Percentiles rank a stretch among this genome's conserved stretches.
Conservation (phyloP, 495 filamentous ascomycete genomes). For the Penicillium steckii region DNA sequence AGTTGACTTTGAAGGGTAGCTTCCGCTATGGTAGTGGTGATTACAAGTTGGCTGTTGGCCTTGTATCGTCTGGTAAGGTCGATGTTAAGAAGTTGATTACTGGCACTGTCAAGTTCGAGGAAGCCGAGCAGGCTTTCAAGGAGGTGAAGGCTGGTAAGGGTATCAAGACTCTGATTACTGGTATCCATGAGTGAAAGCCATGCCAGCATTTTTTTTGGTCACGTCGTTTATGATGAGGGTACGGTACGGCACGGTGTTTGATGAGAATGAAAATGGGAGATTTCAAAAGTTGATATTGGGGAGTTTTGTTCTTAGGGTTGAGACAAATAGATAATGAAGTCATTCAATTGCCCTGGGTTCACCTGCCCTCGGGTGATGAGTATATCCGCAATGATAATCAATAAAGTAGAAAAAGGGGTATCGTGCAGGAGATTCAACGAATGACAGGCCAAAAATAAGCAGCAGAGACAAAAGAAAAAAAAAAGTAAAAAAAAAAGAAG, state of each 20-base stretch:
- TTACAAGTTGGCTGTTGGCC: slow-evolving; percentile 53
- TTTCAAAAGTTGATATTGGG: too few relatives aligned
- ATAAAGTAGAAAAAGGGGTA: slow-evolving; percentile 26
- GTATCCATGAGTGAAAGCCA: slow-evolving; percentile 25
- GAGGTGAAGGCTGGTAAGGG: slow-evolving; percentile 48
- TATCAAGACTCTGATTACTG: slow-evolving; percentile 48
- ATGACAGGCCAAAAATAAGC: slow-evolving; percentile 8
- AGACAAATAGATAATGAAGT: too few relatives aligned
- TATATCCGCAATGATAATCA: slow-evolving; percentile 14
- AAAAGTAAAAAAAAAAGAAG: slow-evolving; percentile 15
- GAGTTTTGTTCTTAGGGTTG: too few relatives aligned
- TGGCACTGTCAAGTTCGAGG: slow-evolving; percentile 50
- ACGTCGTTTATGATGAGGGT: too few relatives aligned
- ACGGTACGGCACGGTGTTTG: too few relatives aligned
- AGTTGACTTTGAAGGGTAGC: slow-evolving; percentile 51
- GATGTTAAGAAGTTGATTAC: slow-evolving; percentile 52
- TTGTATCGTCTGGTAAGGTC: slow-evolving; percentile 52
- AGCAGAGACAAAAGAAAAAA: neutral
- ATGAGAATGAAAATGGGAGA: too few relatives aligned
- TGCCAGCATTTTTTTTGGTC: neutral
- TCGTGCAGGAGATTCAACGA: slow-evolving; percentile 23
- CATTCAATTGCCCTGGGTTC: too few relatives aligned
- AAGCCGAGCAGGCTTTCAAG: slow-evolving; percentile 52
- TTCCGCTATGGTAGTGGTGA: slow-evolving; percentile 56
- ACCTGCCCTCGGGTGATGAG: too few relatives aligned